Conservation (phyloP, 2,329 filamentous ascomycete species). For the Passalora sequoiae region DNA sequence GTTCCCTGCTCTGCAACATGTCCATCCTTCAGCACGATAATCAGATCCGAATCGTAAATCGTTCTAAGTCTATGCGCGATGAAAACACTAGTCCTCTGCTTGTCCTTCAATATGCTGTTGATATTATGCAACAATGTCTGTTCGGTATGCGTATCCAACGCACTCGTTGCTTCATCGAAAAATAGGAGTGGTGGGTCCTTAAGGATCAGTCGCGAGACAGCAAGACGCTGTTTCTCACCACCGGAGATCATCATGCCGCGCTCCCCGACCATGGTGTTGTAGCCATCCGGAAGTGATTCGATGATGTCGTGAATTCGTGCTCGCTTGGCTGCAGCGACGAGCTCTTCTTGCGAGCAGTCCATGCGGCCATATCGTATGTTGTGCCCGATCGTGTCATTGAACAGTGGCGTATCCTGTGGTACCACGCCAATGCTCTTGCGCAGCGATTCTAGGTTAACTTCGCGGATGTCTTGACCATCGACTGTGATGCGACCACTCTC, state of each 20-base stretch:
- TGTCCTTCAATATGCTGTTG: conserved; percentile 84
- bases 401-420: conserved; percentile 92
- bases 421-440: conserved; percentile 87
- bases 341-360: conserved; percentile 65
- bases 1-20: conserved; percentile 83
- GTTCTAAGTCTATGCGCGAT: conserved; percentile 88
- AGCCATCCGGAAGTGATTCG: conserved; percentile 69
- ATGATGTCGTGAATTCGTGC: conserved; percentile 84
- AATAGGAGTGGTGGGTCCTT: conserved; percentile 88
- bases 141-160: conserved; percentile 89
- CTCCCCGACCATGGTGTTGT: conserved; percentile 86
- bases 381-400: conserved; percentile 93
- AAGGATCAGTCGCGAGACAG: conserved; percentile 74
- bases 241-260: conserved; percentile 92
- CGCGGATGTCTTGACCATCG: conserved; percentile 85
- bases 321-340: conserved; percentile 71
- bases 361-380: conserved; percentile 92
- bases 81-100: conserved; percentile 85
- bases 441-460: conserved; percentile 75
- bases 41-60: conserved; percentile 86
- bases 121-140: conserved; percentile 87
- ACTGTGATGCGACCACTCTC: conserved; percentile 80
- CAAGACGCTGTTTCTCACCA: conserved; percentile 87
- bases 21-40: conserved; percentile 83
- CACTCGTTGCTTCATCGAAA: conserved; percentile 92